phyloP scores from a whole-genome alignment of 169 alveolate species.

The Sarcocystis neurona region DNA sequence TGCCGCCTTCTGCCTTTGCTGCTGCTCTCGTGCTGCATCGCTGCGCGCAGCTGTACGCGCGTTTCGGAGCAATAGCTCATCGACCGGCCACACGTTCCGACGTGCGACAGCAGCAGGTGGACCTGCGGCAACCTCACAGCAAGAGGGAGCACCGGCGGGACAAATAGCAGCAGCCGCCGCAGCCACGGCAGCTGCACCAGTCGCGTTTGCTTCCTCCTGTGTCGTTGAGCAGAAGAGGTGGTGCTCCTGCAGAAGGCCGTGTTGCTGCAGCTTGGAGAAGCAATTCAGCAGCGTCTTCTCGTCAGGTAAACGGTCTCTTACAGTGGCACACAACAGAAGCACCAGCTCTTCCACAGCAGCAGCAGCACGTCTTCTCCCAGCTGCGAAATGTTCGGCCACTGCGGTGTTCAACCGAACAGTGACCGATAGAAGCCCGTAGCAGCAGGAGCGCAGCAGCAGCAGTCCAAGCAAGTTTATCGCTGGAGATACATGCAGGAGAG shows the following conservation, averaged over 20 bases:
- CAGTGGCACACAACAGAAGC: not conserved
- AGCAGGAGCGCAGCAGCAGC: not conserved
- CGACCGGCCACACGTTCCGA: too few species aligned
- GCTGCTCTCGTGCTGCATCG: too few species aligned
- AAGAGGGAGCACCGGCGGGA: too few species aligned
- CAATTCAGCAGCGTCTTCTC: constrained; percentile 29
- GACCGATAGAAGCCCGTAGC: not conserved
- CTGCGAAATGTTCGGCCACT: not conserved
- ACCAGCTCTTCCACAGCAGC: not conserved
- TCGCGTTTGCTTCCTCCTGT: not conserved
- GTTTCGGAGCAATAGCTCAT: too few species aligned
- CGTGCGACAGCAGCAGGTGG: too few species aligned
- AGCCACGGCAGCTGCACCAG: too few species aligned
- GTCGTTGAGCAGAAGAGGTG: not conserved
- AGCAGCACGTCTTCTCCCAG: not conserved
- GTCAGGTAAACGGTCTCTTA: constrained; percentile 9
- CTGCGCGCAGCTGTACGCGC: too few species aligned
- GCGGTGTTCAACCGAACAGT: not conserved
- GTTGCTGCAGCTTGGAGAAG: not conserved
- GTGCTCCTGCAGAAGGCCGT: too few species aligned
- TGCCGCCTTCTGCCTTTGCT: too few species aligned
- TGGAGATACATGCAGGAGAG: not conserved
- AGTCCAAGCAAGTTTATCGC: constrained; percentile 7
- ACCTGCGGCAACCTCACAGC: too few species aligned
- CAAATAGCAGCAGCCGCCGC: too few species aligned